These are phyloP conservation scores for Darksidea phi DNA, from an alignment of 495 filamentous ascomycete genomes.

Conservation along the genomic window DNA sequence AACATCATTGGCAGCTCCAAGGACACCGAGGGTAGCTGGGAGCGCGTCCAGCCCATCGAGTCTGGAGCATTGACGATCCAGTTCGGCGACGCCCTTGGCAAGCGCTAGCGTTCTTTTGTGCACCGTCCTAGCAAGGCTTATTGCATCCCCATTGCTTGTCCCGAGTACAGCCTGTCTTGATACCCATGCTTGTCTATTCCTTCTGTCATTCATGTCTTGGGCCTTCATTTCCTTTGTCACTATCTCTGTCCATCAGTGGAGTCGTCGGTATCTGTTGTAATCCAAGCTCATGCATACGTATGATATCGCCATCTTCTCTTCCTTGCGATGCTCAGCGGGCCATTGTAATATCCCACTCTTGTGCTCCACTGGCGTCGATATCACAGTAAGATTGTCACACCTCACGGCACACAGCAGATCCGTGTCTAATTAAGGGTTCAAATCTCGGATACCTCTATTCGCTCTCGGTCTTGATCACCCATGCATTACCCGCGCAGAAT, in stretches of 20 bases:
- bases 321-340: no score
- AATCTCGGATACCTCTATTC: no score
- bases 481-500: no score
- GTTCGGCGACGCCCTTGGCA: slow-evolving; percentile 25
- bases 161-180: neutral
- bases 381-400: neutral
- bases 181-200: slow-evolving; percentile 9
- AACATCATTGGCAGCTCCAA: slow-evolving; percentile 21
- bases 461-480: no score
- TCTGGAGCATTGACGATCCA: slow-evolving; percentile 33
- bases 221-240: slow-evolving; percentile 22
- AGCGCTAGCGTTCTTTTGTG: slow-evolving; percentile 2
- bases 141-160: slow-evolving; percentile 11
- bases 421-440: neutral
- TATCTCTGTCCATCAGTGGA: slow-evolving; percentile 1
- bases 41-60: slow-evolving; percentile 29
- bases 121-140: neutral
- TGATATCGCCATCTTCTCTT: neutral
- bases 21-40: slow-evolving; percentile 30
- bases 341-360: neutral
- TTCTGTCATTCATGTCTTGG: slow-evolving; percentile 6
- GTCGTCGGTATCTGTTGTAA: neutral
- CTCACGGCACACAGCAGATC: neutral
- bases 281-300: neutral
- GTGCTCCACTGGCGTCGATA: no score